Evolutionary conservation across 2,329 filamentous ascomycete species (phyloP).

Genomic region (Trichoderma pleuroti): DNA sequence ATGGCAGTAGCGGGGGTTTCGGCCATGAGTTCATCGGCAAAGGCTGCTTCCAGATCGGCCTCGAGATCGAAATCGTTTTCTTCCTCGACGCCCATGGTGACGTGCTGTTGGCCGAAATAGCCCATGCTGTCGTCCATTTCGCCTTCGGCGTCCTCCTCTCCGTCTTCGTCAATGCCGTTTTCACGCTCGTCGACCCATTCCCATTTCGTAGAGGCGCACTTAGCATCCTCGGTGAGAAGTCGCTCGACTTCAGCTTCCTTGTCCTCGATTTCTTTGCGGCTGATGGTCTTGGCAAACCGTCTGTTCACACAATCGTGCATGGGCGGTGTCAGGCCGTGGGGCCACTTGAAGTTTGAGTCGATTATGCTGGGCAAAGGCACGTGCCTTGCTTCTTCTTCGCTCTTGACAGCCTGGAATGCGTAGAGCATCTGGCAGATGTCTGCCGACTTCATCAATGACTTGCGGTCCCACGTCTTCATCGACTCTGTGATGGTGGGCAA

Average conservation of each 20-base stretch:
- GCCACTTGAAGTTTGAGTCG: conserved; percentile 67
- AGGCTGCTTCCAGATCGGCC: conserved; percentile 53
- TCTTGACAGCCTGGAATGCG: conserved; percentile 65
- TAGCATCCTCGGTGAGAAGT: conserved; percentile 66
- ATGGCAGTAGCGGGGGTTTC: conserved; percentile 43
- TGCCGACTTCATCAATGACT: conserved; percentile 81
- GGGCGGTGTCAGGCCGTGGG: conserved; percentile 82
- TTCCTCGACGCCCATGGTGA: conserved; percentile 31
- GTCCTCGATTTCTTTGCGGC: conserved; percentile 78
- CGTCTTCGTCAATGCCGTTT: conserved; percentile 40
- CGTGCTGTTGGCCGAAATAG: conserved; percentile 36
- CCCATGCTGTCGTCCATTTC: conserved; percentile 46
- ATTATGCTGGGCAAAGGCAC: conserved; percentile 69
- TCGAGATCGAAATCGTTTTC: conserved; percentile 52
- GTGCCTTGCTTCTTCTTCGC: conserved; percentile 62
- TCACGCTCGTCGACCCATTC: conserved; percentile 59
- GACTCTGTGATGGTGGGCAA: conserved; percentile 83
- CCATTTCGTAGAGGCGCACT: conserved; percentile 56
- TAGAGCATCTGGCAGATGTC: conserved; percentile 89
- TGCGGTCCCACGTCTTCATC: conserved; percentile 91
- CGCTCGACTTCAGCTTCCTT: conserved; percentile 77
- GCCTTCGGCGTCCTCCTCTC: conserved; percentile 48
- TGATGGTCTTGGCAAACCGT: conserved; percentile 78
- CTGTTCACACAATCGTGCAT: conserved; percentile 82
- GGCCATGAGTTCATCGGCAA: conserved; percentile 40